phyloP scores from a whole-genome alignment of 768 basidiomycete species.

The Austroboletus festivus region DNA sequence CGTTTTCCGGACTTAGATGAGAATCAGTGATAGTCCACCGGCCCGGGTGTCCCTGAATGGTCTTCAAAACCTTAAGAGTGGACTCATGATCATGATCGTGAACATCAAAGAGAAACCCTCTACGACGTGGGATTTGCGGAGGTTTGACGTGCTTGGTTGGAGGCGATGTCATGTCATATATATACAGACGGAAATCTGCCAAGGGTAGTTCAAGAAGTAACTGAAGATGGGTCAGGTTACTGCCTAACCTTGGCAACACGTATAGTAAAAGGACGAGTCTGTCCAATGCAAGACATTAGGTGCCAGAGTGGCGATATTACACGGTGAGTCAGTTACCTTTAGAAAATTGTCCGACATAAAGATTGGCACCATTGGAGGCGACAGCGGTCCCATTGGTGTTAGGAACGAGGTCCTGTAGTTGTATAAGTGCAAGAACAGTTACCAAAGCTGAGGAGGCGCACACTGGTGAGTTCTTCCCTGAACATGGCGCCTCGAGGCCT shows the following conservation, averaged over 20 bases:
- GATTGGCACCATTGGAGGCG: conserved; percentile 64
- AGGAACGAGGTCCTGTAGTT: conserved; percentile 62
- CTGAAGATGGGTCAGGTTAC: not conserved
- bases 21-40: conserved; percentile 96
- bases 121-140: conserved; percentile 12
- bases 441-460: conserved; percentile 32
- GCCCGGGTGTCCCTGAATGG: conserved; percentile 71
- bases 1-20: conserved; percentile 84
- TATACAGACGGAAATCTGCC: conserved; percentile 83
- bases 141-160: conserved; percentile 24
- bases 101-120: conserved; percentile 21
- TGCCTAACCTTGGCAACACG: conserved; percentile 72
- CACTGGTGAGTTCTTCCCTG: conserved; percentile 56
- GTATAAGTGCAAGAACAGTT: not conserved
- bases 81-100: conserved; percentile 43
- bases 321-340: conserved; percentile 41
- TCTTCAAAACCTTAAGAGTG: conserved; percentile 51
- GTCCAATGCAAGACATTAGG: conserved; percentile 4
- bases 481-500: conserved; percentile 32
- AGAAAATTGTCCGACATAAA: conserved; percentile 86
- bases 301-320: not conserved
- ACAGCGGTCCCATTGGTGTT: conserved; percentile 81
- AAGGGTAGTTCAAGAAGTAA: conserved; percentile 1
- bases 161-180: conserved; percentile 74
- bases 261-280: conserved; percentile 93